Base-by-base conservation (phyloP, 2,329 filamentous ascomycete species). In the Zymoseptoria crescenta region DNA sequence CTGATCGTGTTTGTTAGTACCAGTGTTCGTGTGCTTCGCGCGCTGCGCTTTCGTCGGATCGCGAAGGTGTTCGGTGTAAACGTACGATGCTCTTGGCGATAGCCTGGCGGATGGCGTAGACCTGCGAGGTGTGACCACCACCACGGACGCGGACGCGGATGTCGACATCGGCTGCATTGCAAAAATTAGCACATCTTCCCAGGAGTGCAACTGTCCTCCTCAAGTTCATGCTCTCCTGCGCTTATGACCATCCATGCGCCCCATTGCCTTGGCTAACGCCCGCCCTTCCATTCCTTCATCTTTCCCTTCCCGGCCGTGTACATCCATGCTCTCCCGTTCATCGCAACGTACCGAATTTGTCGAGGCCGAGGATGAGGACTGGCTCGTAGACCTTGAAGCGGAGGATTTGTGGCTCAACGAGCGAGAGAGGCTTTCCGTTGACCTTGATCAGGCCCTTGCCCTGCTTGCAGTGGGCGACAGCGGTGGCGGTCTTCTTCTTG, bases 341-440 rank as follows among this genome's bases (percentile, higher is more conserved):
- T 56, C n/a, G 41, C 48, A 21, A 72, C 78, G 67, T 78, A 80
- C 79, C 86, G 83, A 96, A 96, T 82, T 96, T 97, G 83, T 99
- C 94, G 74, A 95, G 86, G 72, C 94, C 94, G 76, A 97, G 86
- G 76, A 99, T 89, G 74, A 99, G 87, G 80, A 99, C 82, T 73
- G 94, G 94, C 83, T 99, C 94, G 87, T 99, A 99, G 81, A 97
- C 92, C 89, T 96, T 97, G 88, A 96, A 96, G 80, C 94, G 89
- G 75, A 99, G 86, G 80, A 96, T 87, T 83, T 96, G 89, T 74
- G 94, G 92, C 83, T 96, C 89, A 74, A 96, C 89, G 74, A 97
- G 89, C 75, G 83, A 83, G 74, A 99, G 87, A 75, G 94, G 94
- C 79, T 91, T 89, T 81, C 94, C 94, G 85, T 97, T 99, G 81